phyloP scores from a whole-genome alignment of 768 basidiomycete genomes.

The Harrya chromipes region DNA sequence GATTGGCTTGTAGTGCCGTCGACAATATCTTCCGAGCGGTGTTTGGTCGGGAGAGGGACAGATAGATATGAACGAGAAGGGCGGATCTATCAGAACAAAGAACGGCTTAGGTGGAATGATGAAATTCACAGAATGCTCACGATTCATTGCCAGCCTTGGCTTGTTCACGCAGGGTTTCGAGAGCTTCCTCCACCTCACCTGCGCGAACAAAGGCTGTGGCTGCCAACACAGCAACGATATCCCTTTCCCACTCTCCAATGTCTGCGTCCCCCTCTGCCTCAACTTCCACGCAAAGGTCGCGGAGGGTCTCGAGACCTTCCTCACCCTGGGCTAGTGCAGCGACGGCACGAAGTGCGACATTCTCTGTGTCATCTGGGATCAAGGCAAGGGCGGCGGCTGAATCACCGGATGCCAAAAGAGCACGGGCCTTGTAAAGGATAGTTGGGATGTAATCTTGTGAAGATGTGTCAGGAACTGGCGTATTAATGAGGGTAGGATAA shows the following conservation, averaged over 20 bases:
- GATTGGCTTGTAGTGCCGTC: constrained; percentile 79
- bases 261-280: constrained; percentile 71
- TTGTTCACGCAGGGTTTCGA: constrained; percentile 76
- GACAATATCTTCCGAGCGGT: constrained; percentile 85
- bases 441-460: constrained; percentile 63
- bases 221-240: constrained; percentile 72
- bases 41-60: constrained; percentile 86
- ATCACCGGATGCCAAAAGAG: constrained; percentile 68
- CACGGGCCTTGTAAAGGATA: constrained; percentile 76
- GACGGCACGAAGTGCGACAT: constrained; percentile 67
- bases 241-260: constrained; percentile 64
- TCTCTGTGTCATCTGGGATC: constrained; percentile 55
- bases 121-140: constrained; percentile 42
- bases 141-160: constrained; percentile 83
- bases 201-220: constrained; percentile 85
- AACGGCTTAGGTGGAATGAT: not conserved
- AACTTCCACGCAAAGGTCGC: constrained; percentile 83
- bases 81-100: constrained; percentile 54
- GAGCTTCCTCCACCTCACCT: constrained; percentile 86
- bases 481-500: constrained; percentile 57
- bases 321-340: constrained; percentile 63
- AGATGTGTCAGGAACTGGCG: constrained; percentile 54
- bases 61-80: constrained; percentile 79
- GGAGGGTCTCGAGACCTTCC: constrained; percentile 72
- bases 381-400: constrained; percentile 54